Conservation (phyloP, 106 monocot species). For the Acanthochlamys bracteata region DNA sequence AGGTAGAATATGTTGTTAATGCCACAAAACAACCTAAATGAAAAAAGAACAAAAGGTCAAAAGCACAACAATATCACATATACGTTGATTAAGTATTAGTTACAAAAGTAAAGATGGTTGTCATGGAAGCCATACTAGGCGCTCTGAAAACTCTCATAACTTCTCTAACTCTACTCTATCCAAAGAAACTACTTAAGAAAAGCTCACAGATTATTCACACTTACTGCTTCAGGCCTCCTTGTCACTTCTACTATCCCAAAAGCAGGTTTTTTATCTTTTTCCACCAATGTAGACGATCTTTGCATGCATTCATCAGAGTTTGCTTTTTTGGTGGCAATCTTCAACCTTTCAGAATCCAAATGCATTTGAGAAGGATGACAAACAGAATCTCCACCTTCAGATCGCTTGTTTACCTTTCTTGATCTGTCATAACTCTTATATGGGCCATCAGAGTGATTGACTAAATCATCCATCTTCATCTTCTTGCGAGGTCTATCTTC, state of each 20-base stretch:
- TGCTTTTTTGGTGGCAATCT: conserved; percentile 6
- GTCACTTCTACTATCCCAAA: conserved; percentile 15
- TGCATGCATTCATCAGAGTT: not conserved
- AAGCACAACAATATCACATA: too few species aligned
- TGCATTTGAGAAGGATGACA: conserved; percentile 2
- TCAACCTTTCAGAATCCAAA: conserved; percentile 9
- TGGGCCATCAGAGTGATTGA: not conserved
- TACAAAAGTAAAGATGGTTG: too few species aligned
- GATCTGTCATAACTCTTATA: not conserved
- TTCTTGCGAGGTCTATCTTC: conserved; percentile 17
- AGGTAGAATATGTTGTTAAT: too few species aligned
- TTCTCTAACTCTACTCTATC: not conserved
- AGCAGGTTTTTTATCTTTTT: conserved; percentile 2
- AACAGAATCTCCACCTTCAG: conserved; percentile 1
- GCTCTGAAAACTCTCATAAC: not conserved
- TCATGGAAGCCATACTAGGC: too few species aligned
- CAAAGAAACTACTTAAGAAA: not conserved
- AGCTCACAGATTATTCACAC: not conserved
- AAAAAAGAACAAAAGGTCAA: too few species aligned
- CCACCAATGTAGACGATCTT: conserved; percentile 1
- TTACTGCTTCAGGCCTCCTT: conserved; percentile 15
- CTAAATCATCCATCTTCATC: conserved; percentile 9
- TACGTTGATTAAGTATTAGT: too few species aligned
- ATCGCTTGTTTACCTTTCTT: not conserved
- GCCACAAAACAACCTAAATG: too few species aligned